A percentile compares a stretch with the other conserved stretches of the same genome.
phyloP scores from a whole-genome alignment of 2,329 filamentous ascomycete genomes.

The Paracoccidioides brasiliensis region DNA sequence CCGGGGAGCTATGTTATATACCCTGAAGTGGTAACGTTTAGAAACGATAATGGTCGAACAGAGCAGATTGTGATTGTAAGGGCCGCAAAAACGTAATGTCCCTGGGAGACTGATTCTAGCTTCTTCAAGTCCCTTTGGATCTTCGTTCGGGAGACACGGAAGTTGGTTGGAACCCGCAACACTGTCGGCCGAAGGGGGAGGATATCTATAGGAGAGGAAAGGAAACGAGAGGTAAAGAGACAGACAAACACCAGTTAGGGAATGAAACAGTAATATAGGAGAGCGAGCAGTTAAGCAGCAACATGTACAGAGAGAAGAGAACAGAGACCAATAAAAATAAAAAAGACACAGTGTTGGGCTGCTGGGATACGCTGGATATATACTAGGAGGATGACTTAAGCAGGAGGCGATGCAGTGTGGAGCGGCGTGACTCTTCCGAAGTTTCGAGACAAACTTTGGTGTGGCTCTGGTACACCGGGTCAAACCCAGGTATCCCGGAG shows the following conservation, averaged over 20 bases:
- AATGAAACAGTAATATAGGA: neutral
- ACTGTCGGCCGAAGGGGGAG: too few species aligned
- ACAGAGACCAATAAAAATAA: neutral
- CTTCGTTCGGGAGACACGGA: neutral
- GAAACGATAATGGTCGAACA: neutral
- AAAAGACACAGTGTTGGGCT: neutral
- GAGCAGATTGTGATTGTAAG: too few species aligned
- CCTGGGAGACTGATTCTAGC: too few species aligned
- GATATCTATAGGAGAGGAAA: neutral
- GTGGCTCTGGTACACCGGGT: neutral
- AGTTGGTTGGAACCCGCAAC: neutral
- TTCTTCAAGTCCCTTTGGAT: too few species aligned
- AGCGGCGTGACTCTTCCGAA: slow-evolving; percentile 4
- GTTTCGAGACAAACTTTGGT: slow-evolving; percentile 3
- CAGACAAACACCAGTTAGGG: neutral
- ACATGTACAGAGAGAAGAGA: neutral
- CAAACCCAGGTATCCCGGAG: neutral
- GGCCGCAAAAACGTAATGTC: too few species aligned
- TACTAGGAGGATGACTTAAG: neutral
- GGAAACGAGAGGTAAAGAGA: neutral
- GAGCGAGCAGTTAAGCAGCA: neutral
- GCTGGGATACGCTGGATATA: neutral
- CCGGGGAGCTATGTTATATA: neutral
- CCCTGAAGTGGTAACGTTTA: too few species aligned
- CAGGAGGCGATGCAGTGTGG: slow-evolving; percentile 1